Base-by-base conservation (phyloP, 2,329 filamentous ascomycete genomes). In the Aschersonia sp. region DNA sequence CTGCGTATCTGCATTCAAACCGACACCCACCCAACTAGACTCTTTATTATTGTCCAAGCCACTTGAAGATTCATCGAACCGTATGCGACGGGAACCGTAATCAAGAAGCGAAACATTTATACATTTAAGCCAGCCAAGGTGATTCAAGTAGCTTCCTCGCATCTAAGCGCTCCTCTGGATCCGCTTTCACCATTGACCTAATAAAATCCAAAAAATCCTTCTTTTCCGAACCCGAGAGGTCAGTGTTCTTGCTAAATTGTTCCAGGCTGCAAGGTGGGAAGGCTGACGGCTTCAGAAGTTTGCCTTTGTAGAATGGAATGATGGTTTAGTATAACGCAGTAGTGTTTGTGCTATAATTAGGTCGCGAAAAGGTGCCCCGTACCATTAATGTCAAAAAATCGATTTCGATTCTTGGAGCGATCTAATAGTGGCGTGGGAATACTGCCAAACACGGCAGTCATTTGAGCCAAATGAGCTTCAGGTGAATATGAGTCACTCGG, bases 391-490 rank as follows among this genome's bases (percentile, higher is more conserved):
- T 12, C 7, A 12, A 37, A 37, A 37, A 37, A 37, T 12, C 35
- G 7, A 12, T 37, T 7, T 37, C 35, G 35, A 7, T 37, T 7
- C 7, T 12, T 37, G 7, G 35, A 37, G 7, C 35, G 7, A 7
- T 7, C 7, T 7, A 37, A 12, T 12, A 49, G 43, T 49, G 44
- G 12, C 14, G n/a, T 39, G 0, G 56, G 56, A 3, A 57, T 46
- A 3, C 41, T 39, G 4, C 55, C 55, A 39, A 58, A 47, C 29
- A 57, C 33, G 11, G 56, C 47, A 0, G 43, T 46, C 14, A 57
- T 58, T 46, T 58, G 55, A 1, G 55, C 56, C n/a, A 57, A 45
- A 42, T 59, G 56, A n/a, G 55, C 57, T 33, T 55, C 54, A 4
- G 54, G 14, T 5, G 50, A 51, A 33, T 58, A 59, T 6, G 41